Evolutionary conservation across 495 filamentous ascomycete species (phyloP).

Genomic region (Tuber borchii): DNA sequence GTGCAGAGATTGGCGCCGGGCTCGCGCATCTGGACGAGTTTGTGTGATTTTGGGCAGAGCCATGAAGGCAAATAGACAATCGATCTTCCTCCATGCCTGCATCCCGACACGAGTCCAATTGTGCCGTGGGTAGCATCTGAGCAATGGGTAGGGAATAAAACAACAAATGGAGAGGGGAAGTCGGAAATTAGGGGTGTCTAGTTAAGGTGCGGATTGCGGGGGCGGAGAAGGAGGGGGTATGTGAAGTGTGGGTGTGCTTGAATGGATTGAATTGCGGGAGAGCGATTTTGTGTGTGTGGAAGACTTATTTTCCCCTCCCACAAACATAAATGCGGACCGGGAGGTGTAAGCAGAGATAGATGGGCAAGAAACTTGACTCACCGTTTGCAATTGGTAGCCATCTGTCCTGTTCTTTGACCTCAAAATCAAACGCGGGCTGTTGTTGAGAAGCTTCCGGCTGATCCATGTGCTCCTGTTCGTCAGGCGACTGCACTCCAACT

Average conservation of each 20-base stretch:
- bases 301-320: constrained; percentile 13
- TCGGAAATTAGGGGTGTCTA: not conserved
- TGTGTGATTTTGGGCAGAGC: constrained; percentile 37
- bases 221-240: constrained; percentile 25
- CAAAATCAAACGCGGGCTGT: constrained; percentile 78
- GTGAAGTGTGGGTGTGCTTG: constrained; percentile 5
- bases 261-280: not conserved
- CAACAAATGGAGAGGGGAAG: constrained; percentile 32
- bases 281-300: not conserved
- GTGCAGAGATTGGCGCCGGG: constrained; percentile 41
- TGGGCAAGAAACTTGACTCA: constrained; percentile 60
- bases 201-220: constrained; percentile 32
- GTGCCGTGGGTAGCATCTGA: constrained; percentile 44
- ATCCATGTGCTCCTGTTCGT: constrained; percentile 70
- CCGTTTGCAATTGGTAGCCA: constrained; percentile 99
- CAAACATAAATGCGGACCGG: constrained; percentile 38
- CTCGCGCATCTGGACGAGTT: constrained; percentile 48
- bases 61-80: constrained; percentile 38
- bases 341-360: constrained; percentile 46
- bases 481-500: constrained; percentile 85
- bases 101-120: constrained; percentile 43
- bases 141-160: constrained; percentile 40
- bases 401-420: constrained; percentile 99
- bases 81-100: constrained; percentile 42
- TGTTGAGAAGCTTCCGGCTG: constrained; percentile 58